These are phyloP conservation scores for Ramalina intermedia DNA, from an alignment of 495 filamentous ascomycete genomes.

Conservation along the genomic window DNA sequence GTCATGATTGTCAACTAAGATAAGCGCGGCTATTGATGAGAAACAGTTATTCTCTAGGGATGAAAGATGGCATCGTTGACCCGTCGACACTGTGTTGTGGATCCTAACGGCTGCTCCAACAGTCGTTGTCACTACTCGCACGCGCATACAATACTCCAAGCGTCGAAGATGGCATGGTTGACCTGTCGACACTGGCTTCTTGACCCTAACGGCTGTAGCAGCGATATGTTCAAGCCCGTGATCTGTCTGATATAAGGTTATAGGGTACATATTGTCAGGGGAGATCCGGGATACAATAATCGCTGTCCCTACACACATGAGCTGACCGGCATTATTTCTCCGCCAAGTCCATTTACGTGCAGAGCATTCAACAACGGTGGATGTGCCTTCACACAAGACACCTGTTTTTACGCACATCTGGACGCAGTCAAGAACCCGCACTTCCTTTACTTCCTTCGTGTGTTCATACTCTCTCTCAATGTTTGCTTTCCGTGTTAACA, in stretches of 20 bases:
- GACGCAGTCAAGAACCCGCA: not conserved
- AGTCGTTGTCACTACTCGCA: slow-evolving; percentile 1
- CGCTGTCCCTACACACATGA: slow-evolving; percentile 5
- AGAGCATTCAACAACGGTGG: slow-evolving; percentile 7
- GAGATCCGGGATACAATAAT: no score
- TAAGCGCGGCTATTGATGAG: no score
- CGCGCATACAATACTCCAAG: not conserved
- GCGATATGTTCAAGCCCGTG: not conserved
- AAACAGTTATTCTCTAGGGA: no score
- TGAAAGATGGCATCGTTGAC: no score
- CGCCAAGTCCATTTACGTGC: slow-evolving; percentile 6
- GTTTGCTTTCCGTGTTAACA: not conserved
- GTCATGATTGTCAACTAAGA: no score
- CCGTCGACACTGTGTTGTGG: no score
- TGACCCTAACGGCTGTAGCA: slow-evolving; percentile 6
- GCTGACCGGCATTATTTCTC: slow-evolving; percentile 3
- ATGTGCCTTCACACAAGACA: not conserved
- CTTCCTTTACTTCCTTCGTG: not conserved
- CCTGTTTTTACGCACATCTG: slow-evolving; percentile 6
- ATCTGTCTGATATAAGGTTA: no score
- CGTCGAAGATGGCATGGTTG: not conserved
- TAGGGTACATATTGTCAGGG: no score
- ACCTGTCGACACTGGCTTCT: slow-evolving; percentile 9
- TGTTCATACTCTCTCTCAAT: not conserved
- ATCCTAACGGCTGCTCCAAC: no score